These are phyloP conservation scores for Ceriops zippeliana DNA, from an alignment of 345 rosid species.

Conservation along the genomic window DNA sequence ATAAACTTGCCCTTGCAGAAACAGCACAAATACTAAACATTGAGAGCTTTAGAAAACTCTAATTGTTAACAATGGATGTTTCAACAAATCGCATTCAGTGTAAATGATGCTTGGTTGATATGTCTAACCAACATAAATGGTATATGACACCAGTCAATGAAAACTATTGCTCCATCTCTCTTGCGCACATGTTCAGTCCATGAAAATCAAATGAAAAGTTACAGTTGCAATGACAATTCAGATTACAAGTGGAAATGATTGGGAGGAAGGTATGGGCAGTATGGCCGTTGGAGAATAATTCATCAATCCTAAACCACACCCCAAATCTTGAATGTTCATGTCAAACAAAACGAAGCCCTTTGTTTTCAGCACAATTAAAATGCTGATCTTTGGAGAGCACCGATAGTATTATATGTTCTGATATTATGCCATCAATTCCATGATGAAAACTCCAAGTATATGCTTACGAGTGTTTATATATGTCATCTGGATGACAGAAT, in stretches of 20 bases:
- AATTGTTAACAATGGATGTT: too few relatives aligned
- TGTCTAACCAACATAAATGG: neutral
- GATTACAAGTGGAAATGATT: too few relatives aligned
- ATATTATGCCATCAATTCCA: too few relatives aligned
- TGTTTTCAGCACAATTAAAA: neutral
- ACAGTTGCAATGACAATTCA: too few relatives aligned
- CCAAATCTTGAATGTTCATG: neutral
- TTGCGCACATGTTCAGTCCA: too few relatives aligned
- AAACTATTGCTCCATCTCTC: too few relatives aligned
- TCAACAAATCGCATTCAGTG: neutral
- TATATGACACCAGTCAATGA: too few relatives aligned
- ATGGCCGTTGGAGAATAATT: neutral
- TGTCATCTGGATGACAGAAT: neutral
- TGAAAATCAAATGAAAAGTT: neutral
- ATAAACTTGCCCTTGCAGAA: constrained; percentile 8
- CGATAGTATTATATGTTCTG: too few relatives aligned
- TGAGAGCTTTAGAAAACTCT: neutral
- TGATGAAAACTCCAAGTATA: too few relatives aligned
- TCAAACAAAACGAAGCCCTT: constrained; percentile 3
- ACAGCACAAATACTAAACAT: neutral
- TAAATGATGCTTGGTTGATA: neutral
- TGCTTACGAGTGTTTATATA: too few relatives aligned
- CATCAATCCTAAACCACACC: neutral
- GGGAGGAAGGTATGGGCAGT: too few relatives aligned
- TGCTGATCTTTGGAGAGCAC: too few relatives aligned